These are phyloP conservation scores for Saturnispora serradocipensis DNA, from an alignment of 805 yeast genomes.

Conservation along the genomic window DNA sequence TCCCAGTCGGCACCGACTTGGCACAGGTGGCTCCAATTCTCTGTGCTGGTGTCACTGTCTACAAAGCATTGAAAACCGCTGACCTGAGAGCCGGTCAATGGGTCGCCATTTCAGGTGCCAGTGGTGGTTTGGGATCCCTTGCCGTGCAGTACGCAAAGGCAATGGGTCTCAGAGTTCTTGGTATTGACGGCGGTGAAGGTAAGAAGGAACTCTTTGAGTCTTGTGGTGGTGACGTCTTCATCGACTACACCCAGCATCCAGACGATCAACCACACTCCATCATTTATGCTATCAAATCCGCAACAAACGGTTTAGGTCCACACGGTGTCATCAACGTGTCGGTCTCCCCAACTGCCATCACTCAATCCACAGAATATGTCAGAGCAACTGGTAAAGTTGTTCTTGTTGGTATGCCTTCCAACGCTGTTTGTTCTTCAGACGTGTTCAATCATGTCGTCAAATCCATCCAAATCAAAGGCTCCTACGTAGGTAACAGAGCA, in stretches of 20 bases:
- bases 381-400: constrained; percentile 51
- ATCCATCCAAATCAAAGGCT: constrained; percentile 45
- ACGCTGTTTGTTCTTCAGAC: constrained; percentile 42
- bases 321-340: constrained; percentile 47
- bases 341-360: constrained; percentile 40
- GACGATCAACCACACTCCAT: constrained; percentile 28
- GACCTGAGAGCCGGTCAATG: constrained; percentile 38
- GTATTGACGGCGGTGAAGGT: constrained; percentile 41
- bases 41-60: constrained; percentile 48
- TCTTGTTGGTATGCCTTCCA: constrained; percentile 55
- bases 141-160: constrained; percentile 44
- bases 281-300: constrained; percentile 31
- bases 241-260: constrained; percentile 33
- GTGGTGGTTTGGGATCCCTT: constrained; percentile 43
- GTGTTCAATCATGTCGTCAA: constrained; percentile 49
- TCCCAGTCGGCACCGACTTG: constrained; percentile 38
- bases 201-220: constrained; percentile 33
- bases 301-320: constrained; percentile 40
- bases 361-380: constrained; percentile 34
- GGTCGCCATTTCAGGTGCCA: constrained; percentile 46
- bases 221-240: constrained; percentile 39
- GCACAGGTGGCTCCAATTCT: constrained; percentile 40
- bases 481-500: constrained; percentile 54
- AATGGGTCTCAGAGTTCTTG: constrained; percentile 40
- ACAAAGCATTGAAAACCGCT: constrained; percentile 45